These are phyloP conservation scores for Torulaspora globosa DNA, from an alignment of 1,139 yeast species.

Conservation along the genomic window DNA sequence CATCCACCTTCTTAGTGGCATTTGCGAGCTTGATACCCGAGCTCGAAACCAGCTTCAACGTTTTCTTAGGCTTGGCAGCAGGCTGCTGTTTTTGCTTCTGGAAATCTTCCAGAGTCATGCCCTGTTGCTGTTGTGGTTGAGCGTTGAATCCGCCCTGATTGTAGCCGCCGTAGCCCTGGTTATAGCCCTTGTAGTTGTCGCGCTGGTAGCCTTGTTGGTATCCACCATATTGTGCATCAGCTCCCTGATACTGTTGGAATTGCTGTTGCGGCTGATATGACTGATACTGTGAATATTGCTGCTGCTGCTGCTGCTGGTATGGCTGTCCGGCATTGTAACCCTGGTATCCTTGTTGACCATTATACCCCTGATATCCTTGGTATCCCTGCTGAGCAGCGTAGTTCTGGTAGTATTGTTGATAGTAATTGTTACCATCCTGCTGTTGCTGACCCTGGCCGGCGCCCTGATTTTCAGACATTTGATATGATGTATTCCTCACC, in stretches of 20 bases:
- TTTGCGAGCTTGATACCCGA: conserved; percentile 67
- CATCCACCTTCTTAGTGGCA: conserved; percentile 46
- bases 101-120: conserved; percentile 85
- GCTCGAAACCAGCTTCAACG: conserved; percentile 61
- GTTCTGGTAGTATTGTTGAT: conserved; percentile 38
- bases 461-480: conserved; percentile 33
- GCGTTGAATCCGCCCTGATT: conserved; percentile 5
- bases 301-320: conserved; percentile 25
- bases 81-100: conserved; percentile 50
- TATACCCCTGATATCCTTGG: conserved; percentile 29
- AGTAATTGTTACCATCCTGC: conserved; percentile 35
- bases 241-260: conserved; percentile 11
- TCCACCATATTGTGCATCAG: conserved; percentile 19
- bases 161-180: conserved; percentile 23
- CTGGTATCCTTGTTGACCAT: conserved; percentile 31
- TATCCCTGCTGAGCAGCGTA: conserved; percentile 35
- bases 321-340: conserved; percentile 29
- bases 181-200: conserved; percentile 12
- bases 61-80: conserved; percentile 52
- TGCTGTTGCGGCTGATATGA: conserved; percentile 26
- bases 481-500: not conserved
- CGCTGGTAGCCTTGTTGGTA: conserved; percentile 18
- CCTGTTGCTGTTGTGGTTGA: conserved; percentile 40
- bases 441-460: conserved; percentile 25
- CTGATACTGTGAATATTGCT: conserved; percentile 29